Evolutionary conservation across 73 alveolate genomes (phyloP), one percentile per base, ranked within the genome.

Genomic region (Paramecium sonneborni): DNA sequence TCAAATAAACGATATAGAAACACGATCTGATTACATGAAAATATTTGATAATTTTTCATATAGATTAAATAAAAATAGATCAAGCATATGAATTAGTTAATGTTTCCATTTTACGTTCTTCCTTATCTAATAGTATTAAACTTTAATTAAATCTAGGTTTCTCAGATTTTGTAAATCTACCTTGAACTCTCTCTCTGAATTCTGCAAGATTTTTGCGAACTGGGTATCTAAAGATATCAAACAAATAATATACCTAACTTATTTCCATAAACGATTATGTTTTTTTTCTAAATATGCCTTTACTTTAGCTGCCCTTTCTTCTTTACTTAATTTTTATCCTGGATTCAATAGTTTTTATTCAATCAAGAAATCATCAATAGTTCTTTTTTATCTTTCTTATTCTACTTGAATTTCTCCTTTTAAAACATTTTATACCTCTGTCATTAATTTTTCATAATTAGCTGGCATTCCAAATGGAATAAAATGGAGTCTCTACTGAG

Each of bases 401-500:
- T 70, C 86, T 5, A 18, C 28, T 15, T 32, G 2, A 11, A 70
- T 32, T 70, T 70, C 86, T 1, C 34, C 23, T 32, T 70, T 18
- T 18, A 70, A 28, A 28, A 70, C 20, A 8, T 11, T 21, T 8
- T 70, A 9, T 15, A 57, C 57, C 14, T 70, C 58, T 4, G 26
- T 15, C 26, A 28, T 70, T 70, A 70, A 23, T 15, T 23, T 70
- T 32, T 70, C 86, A 28, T 18, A 70, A 35, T 70, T 70, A 5
- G 86, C 52, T 4, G 86, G 86, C 86, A 70, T 70, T 28, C 86
- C 86, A 70, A 70, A 70, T 15, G 68, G 68, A 15, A 48, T 48
- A 18, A 48, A 48, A 48, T 18, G 24, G 3, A 48, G 20, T 48
- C 68, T 48, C 7, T 48, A 48, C 7, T 48, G 24, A 15, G 68